Evolutionary conservation across 768 basidiomycete genomes (phyloP).

Genomic region (Tulasnella sp.): DNA sequence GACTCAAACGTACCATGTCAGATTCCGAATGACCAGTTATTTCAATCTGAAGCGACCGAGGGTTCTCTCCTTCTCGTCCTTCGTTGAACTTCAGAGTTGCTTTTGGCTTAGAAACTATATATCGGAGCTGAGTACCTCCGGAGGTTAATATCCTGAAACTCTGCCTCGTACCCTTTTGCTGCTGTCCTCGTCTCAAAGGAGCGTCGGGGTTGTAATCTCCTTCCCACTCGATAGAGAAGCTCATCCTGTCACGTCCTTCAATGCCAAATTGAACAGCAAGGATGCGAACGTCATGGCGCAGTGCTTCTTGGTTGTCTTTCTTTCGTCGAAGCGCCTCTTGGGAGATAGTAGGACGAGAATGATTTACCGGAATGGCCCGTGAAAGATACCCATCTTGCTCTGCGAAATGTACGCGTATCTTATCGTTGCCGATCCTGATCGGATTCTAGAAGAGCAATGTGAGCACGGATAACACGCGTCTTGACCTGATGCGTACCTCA

Average conservation of each 20-base stretch:
- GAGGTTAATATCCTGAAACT: slow-evolving; percentile 41
- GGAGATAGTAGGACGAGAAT: not conserved
- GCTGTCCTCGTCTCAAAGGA: slow-evolving; percentile 43
- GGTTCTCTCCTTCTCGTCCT: slow-evolving; percentile 1
- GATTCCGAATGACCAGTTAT: not conserved
- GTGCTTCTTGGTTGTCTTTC: slow-evolving; percentile 30
- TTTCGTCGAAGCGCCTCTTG: not conserved
- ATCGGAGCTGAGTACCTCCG: not conserved
- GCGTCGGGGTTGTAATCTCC: slow-evolving; percentile 32
- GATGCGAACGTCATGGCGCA: slow-evolving; percentile 42
- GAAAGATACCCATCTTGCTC: not conserved
- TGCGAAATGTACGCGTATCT: slow-evolving; percentile 24
- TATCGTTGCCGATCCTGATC: not conserved
- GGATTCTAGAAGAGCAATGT: not conserved
- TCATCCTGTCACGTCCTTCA: slow-evolving; percentile 16
- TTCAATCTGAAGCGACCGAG: not conserved
- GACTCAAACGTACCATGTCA: slow-evolving; percentile 22
- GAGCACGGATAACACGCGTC: not conserved
- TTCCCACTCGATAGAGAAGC: slow-evolving; percentile 64
- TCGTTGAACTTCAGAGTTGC: slow-evolving; percentile 7
- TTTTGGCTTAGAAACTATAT: not conserved
- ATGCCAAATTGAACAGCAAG: slow-evolving; percentile 56
- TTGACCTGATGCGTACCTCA: not conserved
- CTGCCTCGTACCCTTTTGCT: slow-evolving; percentile 47
- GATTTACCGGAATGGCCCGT: not conserved